Evolutionary conservation across 345 rosid genomes (phyloP).

Genomic region (Aquilaria yunnanensis): DNA sequence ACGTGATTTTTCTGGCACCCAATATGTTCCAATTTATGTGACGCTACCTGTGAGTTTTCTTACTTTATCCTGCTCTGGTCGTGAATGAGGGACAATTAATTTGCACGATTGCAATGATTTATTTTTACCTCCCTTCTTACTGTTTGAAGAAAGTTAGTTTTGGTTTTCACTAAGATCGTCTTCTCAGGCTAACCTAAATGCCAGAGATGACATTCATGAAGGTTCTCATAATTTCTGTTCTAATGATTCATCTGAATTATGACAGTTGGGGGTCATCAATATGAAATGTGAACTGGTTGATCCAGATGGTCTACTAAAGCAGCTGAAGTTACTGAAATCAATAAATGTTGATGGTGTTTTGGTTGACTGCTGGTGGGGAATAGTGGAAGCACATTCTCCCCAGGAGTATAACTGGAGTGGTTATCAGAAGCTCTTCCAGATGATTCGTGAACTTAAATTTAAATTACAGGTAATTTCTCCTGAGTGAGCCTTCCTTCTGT

Average conservation of each 20-base stretch:
- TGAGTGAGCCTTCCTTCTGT: constrained; percentile 6
- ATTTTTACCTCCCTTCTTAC: neutral
- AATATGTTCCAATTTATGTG: constrained; percentile 85
- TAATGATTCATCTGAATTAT: constrained; percentile 12
- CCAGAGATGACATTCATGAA: neutral
- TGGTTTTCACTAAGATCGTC: constrained; percentile 7
- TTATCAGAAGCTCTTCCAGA: constrained; percentile 73
- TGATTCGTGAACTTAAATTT: constrained; percentile 73
- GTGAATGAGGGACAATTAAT: neutral
- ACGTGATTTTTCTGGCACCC: constrained; percentile 78
- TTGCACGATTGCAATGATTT: neutral
- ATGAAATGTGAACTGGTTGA: constrained; percentile 90
- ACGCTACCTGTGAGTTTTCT: constrained; percentile 75
- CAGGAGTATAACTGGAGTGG: constrained; percentile 95
- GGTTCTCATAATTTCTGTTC: constrained; percentile 6
- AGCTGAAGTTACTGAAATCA: constrained; percentile 73
- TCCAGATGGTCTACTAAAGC: constrained; percentile 77
- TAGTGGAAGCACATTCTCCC: constrained; percentile 88
- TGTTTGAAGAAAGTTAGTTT: neutral
- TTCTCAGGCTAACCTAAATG: constrained; percentile 7
- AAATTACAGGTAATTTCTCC: constrained; percentile 69
- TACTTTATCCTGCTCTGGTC: constrained; percentile 4
- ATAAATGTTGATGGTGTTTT: constrained; percentile 74
- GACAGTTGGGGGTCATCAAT: constrained; percentile 86
- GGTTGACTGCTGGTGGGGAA: constrained; percentile 99